Base-by-base conservation (phyloP, 2,329 filamentous ascomycete species). In the Apiospora sp. region DNA sequence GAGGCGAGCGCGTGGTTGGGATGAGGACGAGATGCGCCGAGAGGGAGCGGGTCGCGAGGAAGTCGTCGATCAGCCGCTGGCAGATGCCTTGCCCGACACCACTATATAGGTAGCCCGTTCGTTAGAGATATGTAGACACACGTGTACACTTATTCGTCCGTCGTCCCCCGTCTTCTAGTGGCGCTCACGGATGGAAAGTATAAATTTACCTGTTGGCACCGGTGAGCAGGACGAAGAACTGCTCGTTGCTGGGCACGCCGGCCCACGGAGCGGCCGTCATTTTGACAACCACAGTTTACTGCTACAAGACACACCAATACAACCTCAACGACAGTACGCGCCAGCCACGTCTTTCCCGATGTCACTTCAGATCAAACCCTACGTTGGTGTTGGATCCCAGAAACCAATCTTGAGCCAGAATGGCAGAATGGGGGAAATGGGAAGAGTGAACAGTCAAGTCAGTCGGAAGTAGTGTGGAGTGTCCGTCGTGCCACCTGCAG, bases 31-130 rank as follows among this genome's bases (percentile, higher is more conserved):
- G 89, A 78, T 92, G 90, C 72, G 93, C 88, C 43, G 87, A 86
- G 68, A 90, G 86, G 43, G 92, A 89, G 48, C 90, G 91, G 16
- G 90, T 90, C 73, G 87, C 85, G 73, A 97, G 90, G 85, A 98
- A 98, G 78, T 97, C 94, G 85, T 98, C 94, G 77, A 97, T 96
- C 72, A 98, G 87, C 74, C 94, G 93, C 79, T 93, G 91, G 81
- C 93, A 93, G 76, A 94, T 95, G 71, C 92, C 92, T 78, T 96
- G 93, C 64, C 96, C 96, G 64, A 98, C 91, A 74, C 96, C 96
- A 81, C 96, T 98, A 82, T 16, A 30, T 68, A 67, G 22, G 44
- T 64, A 71, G 10, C 68, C 12, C 43, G 67, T 69, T 34, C 30
- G 67, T 69, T 34, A 72, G 51, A 64, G 41, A 64, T 27, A 61